Conservation (phyloP, 345 rosid species). For the Zanthoxylum bungeanum region DNA sequence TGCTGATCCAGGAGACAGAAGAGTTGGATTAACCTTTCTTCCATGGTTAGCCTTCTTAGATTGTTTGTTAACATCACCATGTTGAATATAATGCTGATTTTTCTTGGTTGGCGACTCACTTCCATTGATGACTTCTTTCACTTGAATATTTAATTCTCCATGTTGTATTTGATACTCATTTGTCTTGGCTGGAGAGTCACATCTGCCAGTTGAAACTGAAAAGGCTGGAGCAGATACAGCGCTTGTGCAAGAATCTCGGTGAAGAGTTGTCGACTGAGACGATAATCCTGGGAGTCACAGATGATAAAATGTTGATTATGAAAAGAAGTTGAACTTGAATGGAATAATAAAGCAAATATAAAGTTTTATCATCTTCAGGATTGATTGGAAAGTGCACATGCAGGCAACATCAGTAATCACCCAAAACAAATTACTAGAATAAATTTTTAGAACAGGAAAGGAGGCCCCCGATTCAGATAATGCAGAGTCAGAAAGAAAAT, state of each 20-base stretch:
- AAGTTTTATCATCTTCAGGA: not conserved
- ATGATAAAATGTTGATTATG: not conserved
- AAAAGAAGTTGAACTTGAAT: constrained; percentile 24
- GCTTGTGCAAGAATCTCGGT: constrained; percentile 49
- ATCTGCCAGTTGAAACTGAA: constrained; percentile 53
- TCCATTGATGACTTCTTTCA: constrained; percentile 28
- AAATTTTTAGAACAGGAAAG: not conserved
- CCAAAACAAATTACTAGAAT: not conserved
- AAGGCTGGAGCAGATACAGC: constrained; percentile 62
- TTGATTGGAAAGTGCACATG: not conserved
- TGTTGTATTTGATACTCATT: constrained; percentile 29
- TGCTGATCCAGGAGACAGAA: constrained; percentile 47
- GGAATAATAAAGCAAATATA: not conserved
- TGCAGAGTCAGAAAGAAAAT: not conserved
- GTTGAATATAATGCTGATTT: constrained; percentile 17
- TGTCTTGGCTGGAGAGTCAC: constrained; percentile 48
- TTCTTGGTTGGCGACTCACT: constrained; percentile 32
- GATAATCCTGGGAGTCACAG: constrained; percentile 39
- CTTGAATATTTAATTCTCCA: constrained; percentile 28
- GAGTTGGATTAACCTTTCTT: constrained; percentile 29
- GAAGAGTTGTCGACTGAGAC: constrained; percentile 36
- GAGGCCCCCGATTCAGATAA: not conserved
- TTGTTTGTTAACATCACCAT: constrained; percentile 14
- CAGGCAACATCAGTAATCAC: not conserved
- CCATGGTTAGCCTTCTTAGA: constrained; percentile 31